Evolutionary conservation across 2,329 filamentous ascomycete species (phyloP).

Genomic region (Penicillium sp.): DNA sequence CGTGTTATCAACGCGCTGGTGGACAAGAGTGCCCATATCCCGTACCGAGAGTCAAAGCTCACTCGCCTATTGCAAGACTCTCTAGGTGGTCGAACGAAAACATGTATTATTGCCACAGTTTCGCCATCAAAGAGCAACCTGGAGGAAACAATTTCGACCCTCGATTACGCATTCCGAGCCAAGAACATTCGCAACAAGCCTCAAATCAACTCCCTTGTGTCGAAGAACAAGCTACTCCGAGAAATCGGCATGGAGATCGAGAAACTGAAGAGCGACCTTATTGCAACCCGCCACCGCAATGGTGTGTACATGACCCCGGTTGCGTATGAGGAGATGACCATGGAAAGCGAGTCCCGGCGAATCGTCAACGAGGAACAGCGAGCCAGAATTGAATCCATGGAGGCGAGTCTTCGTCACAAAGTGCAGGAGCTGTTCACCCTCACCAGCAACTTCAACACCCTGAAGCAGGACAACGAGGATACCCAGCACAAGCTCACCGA

Average conservation of each 20-base stretch:
- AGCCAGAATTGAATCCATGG: conserved; percentile 88
- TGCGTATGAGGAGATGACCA: conserved; percentile 84
- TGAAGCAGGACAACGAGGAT: conserved; percentile 87
- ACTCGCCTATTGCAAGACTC: conserved; percentile 95
- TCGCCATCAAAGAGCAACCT: conserved; percentile 93
- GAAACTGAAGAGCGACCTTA: conserved; percentile 88
- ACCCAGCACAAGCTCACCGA: conserved; percentile 70
- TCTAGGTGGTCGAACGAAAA: conserved; percentile 90
- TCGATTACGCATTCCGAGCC: conserved; percentile 95
- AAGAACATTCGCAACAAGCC: conserved; percentile 99
- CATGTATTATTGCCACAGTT: conserved; percentile 96
- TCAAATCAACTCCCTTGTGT: conserved; percentile 86
- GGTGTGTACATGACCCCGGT: conserved; percentile 92
- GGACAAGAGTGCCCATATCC: conserved; percentile 85
- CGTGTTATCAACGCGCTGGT: conserved; percentile 97
- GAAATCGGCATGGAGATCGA: conserved; percentile 94
- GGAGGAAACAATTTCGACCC: conserved; percentile 95
- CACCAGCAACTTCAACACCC: conserved; percentile 78
- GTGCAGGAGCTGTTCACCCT: conserved; percentile 86
- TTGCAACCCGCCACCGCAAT: conserved; percentile 87
- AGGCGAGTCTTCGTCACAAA: conserved; percentile 86
- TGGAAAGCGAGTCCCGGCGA: conserved; percentile 84
- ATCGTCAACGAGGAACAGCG: conserved; percentile 91
- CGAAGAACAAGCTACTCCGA: conserved; percentile 85
- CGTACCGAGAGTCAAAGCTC: conserved; percentile 89